These are phyloP conservation scores for Populus nigra DNA, from an alignment of 345 rosid species.

Conservation along the genomic window DNA sequence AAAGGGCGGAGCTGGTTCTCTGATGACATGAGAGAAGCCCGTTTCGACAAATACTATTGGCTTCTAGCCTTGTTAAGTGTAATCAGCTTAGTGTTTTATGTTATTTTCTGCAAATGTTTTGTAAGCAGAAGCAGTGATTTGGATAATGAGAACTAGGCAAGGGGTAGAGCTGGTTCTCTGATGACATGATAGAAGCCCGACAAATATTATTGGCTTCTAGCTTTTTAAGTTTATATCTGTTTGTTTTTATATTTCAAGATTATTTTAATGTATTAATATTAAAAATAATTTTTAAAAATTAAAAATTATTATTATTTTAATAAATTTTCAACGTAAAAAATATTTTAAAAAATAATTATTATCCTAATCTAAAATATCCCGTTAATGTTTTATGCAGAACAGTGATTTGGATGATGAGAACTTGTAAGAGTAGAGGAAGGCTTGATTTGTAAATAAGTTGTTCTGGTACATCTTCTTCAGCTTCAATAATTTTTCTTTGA, in stretches of 20 bases:
- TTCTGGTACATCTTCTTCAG: not conserved
- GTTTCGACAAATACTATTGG: slow-evolving; percentile 79
- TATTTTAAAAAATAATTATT: too few relatives aligned
- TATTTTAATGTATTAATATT: too few relatives aligned
- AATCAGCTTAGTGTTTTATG: slow-evolving; percentile 54
- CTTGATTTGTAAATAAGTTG: not conserved
- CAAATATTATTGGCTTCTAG: slow-evolving; percentile 74
- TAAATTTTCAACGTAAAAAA: too few relatives aligned
- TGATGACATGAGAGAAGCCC: slow-evolving; percentile 83
- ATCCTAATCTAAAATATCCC: not conserved
- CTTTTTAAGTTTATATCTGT: slow-evolving; percentile 2
- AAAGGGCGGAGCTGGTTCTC: slow-evolving; percentile 64
- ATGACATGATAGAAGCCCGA: slow-evolving; percentile 85
- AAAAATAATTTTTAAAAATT: too few relatives aligned
- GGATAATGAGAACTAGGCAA: slow-evolving; percentile 30
- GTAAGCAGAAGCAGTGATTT: slow-evolving; percentile 32
- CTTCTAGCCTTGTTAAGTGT: slow-evolving; percentile 57
- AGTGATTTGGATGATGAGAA: slow-evolving; percentile 30
- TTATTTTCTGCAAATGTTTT: slow-evolving; percentile 51
- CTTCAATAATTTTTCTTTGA: not conserved
- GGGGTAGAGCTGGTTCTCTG: slow-evolving; percentile 66
- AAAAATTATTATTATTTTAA: too few relatives aligned
- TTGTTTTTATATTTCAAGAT: too few relatives aligned
- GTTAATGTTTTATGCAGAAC: slow-evolving; percentile 47
- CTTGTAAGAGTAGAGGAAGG: slow-evolving; percentile 10